Percentiles rank a stretch among this genome's conserved stretches.
Conservation (phyloP, 2,329 filamentous ascomycete genomes). For the Diaporthe sp. region DNA sequence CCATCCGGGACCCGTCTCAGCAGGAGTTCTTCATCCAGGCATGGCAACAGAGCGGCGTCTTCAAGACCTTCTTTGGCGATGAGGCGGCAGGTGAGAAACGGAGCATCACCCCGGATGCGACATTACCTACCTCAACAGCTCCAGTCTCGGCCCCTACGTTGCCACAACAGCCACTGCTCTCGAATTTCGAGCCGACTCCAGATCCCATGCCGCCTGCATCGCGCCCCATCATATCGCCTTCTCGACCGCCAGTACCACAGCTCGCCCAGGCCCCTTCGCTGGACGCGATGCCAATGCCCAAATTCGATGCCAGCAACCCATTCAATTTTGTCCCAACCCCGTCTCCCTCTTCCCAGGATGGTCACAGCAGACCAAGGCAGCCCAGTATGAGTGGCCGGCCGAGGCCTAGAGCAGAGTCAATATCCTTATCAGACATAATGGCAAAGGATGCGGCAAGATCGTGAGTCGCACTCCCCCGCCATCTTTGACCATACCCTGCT, state of each 20-base stretch:
- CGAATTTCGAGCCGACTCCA: neutral
- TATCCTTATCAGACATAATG: conserved; percentile 48
- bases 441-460: conserved; percentile 48
- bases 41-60: conserved; percentile 50
- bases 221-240: conserved; percentile 18
- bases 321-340: conserved; percentile 35
- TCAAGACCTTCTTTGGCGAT: conserved; percentile 47
- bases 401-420: conserved; percentile 35
- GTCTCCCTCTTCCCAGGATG: conserved; percentile 37
- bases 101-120: conserved; percentile 22
- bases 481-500: conserved; percentile 14
- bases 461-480: conserved; percentile 38
- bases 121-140: conserved; percentile 2
- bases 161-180: conserved; percentile 3
- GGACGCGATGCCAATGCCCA: conserved; percentile 21
- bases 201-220: conserved; percentile 22
- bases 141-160: conserved; percentile 1
- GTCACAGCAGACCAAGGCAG: conserved; percentile 32
- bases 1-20: conserved; percentile 48
- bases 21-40: conserved; percentile 48
- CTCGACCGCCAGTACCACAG: conserved; percentile 28
- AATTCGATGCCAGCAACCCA: conserved; percentile 24
- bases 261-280: conserved; percentile 26
- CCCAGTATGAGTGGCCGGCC: conserved; percentile 28
- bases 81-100: conserved; percentile 34